Evolutionary conservation across 148 eudicot genomes (phyloP), one percentile per base, ranked within the genome.

Genomic region (Rhododendron ferrugineum): DNA sequence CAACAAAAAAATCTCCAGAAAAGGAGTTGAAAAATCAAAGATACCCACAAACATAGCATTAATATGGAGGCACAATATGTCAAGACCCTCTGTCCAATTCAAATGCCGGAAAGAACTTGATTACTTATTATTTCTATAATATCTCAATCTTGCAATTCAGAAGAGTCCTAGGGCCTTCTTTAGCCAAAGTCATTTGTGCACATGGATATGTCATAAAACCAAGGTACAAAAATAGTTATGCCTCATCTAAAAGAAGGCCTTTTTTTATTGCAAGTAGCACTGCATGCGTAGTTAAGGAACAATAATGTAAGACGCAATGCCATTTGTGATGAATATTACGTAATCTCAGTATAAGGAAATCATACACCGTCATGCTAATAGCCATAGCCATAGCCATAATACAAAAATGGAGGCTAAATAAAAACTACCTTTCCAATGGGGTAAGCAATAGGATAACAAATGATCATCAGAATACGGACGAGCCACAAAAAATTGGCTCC

Each of bases 401-500:
- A 82, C 36, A 5, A 37, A 44, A 47, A 50, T 22, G 46, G 66
- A 44, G 77, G 28, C 78, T 22, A 64, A 46, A 28, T 73, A 50
- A 47, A 82, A 46, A 70, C 62, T 90, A 96, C 99, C 98, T 94
- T 95, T 78, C 92, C 96, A 87, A 96, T 93, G 11, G 99, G 99
- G 85, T 88, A 96, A 82, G 99, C 87, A 88, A 96, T 91, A 16
- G 99, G 99, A 93, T 90, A 95, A 83, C 98, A 96, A 76, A 96
- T 78, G 78, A 94, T 86, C 98, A 96, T 96, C 88, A 96, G 87
- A 34, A 94, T 56, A 11, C 94, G 96, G 78, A 96, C 99, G 66
- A 96, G 99, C 93, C 95, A 92, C 79, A 91, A 91, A 83, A 95
- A 94, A 89, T 93, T 95, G 83, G 98, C 95, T 54, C 99, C 98